These are phyloP conservation scores for Gillenia trifoliata DNA, from an alignment of 306 rosid species.

Conservation along the genomic window DNA sequence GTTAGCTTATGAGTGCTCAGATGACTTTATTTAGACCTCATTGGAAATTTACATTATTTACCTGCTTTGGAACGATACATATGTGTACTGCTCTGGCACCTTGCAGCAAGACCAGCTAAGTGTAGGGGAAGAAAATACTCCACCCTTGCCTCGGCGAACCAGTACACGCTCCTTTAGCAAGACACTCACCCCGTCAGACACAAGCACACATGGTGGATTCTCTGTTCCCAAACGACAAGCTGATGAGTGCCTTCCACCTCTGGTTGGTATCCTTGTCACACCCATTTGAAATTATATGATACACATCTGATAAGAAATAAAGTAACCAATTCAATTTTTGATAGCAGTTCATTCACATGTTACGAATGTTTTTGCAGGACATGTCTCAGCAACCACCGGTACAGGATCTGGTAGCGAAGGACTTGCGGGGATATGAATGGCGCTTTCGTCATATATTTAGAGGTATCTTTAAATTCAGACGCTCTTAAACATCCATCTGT, in stretches of 20 bases:
- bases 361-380: constrained; percentile 43
- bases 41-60: constrained; percentile 3
- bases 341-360: neutral
- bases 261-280: constrained; percentile 45
- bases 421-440: constrained; percentile 73
- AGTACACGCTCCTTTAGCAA: constrained; percentile 27
- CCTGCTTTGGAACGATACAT: constrained; percentile 6
- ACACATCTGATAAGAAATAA: neutral
- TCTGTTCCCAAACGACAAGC: constrained; percentile 60
- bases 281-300: neutral
- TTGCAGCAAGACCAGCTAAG: constrained; percentile 35
- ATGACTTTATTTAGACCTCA: neutral
- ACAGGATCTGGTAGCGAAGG: constrained; percentile 52
- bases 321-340: neutral
- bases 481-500: neutral
- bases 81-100: constrained; percentile 6
- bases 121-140: constrained; percentile 14
- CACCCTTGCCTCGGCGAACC: constrained; percentile 15
- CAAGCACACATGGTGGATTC: constrained; percentile 70
- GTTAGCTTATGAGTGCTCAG: constrained; percentile 26
- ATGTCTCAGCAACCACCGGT: constrained; percentile 49
- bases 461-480: constrained; percentile 33
- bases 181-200: constrained; percentile 64
- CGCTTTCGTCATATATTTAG: constrained; percentile 59
- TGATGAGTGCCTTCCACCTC: constrained; percentile 48